These are phyloP conservation scores for Pseudoscleropodium purum DNA, from an alignment of 225 moss, liverwort and hornwort species.

Conservation along the genomic window DNA sequence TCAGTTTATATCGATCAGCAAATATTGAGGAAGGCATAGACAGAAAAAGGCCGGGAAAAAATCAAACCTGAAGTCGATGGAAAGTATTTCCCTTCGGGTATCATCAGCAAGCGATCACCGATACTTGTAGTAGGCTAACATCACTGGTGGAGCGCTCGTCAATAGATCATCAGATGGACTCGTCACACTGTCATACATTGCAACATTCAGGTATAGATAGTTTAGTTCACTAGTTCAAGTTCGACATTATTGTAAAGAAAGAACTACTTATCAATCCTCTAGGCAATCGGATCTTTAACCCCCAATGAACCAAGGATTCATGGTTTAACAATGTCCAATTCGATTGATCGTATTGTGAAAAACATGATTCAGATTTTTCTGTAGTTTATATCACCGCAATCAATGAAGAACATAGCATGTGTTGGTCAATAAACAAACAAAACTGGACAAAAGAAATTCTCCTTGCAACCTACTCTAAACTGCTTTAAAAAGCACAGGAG, in stretches of 20 bases:
- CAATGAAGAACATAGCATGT: neutral
- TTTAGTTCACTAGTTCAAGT: neutral
- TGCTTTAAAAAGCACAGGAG: neutral
- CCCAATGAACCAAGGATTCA: neutral
- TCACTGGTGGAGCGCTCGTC: constrained; percentile 43
- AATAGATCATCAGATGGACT: constrained; percentile 15
- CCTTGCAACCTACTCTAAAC: neutral
- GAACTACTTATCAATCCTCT: neutral
- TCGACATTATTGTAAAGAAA: neutral
- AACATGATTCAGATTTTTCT: neutral
- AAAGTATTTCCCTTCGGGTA: constrained; percentile 41
- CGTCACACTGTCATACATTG: constrained; percentile 49
- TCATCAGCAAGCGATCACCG: constrained; percentile 74
- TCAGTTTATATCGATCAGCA: neutral
- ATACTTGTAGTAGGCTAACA: constrained; percentile 77
- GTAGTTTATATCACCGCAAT: neutral
- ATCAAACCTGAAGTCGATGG: constrained; percentile 41
- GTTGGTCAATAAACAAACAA: neutral
- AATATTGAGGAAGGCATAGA: neutral
- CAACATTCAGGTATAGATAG: neutral
- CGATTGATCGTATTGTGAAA: neutral
- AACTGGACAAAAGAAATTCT: neutral
- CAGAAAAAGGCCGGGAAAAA: neutral
- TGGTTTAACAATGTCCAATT: neutral
- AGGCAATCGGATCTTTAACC: neutral